phyloP scores from a whole-genome alignment of 805 yeast genomes.

The Candida koratica region DNA sequence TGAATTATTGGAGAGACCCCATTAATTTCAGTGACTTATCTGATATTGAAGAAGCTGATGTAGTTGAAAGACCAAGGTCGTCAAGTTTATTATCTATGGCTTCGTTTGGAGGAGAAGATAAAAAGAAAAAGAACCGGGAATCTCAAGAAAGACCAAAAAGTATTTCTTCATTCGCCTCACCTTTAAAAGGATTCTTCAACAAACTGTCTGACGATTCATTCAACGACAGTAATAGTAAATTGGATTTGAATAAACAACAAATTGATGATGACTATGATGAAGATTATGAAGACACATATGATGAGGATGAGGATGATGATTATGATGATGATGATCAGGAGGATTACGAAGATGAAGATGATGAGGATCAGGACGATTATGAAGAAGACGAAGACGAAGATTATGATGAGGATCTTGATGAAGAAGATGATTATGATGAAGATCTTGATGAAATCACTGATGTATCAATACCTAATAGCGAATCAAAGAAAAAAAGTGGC shows the following conservation, averaged over 20 bases:
- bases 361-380: slow-evolving; percentile 12
- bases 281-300: slow-evolving; percentile 15
- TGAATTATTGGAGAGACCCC: slow-evolving; percentile 90
- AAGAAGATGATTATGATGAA: slow-evolving; percentile 15
- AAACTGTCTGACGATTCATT: slow-evolving; percentile 21
- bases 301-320: slow-evolving; percentile 16
- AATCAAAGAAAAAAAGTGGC: no score
- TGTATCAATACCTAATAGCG: slow-evolving; percentile 2
- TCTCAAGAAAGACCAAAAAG: slow-evolving; percentile 30
- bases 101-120: slow-evolving; percentile 13
- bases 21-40: slow-evolving; percentile 57
- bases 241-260: slow-evolving; percentile 18
- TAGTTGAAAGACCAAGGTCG: slow-evolving; percentile 17
- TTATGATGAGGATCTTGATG: slow-evolving; percentile 12
- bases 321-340: slow-evolving; percentile 15
- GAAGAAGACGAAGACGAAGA: slow-evolving; percentile 14
- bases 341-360: slow-evolving; percentile 16
- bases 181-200: slow-evolving; percentile 38
- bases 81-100: slow-evolving; percentile 16
- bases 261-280: slow-evolving; percentile 21
- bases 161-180: slow-evolving; percentile 35
- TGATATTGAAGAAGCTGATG: slow-evolving; percentile 43
- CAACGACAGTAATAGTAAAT: slow-evolving; percentile 25
- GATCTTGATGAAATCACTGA: slow-evolving; percentile 6
- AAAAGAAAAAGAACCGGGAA: slow-evolving; percentile 10